These are phyloP conservation scores for Fusarium sp. DNA, from an alignment of 2,329 filamentous ascomycete genomes.

Conservation along the genomic window DNA sequence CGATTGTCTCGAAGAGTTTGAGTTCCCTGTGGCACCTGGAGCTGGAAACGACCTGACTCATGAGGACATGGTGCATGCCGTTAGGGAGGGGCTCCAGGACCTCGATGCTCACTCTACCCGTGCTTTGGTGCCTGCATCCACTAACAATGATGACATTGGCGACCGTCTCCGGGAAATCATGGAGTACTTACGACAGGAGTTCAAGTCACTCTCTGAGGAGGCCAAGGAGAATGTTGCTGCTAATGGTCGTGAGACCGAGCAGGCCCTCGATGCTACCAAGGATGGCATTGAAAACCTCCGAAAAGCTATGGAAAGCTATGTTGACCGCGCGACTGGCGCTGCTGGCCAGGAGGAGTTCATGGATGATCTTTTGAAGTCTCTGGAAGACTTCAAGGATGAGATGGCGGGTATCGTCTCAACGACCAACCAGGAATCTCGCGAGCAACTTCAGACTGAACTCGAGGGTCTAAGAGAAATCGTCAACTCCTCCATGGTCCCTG, in stretches of 20 bases:
- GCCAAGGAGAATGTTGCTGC: slow-evolving; percentile 83
- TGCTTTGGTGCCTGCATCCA: slow-evolving; percentile 55
- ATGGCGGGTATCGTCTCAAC: slow-evolving; percentile 71
- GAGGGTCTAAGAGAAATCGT: slow-evolving; percentile 84
- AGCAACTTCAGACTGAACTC: slow-evolving; percentile 84
- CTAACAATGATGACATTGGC: slow-evolving; percentile 65
- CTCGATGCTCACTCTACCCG: slow-evolving; percentile 61
- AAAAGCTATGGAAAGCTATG: slow-evolving; percentile 82
- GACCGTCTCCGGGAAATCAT: slow-evolving; percentile 75
- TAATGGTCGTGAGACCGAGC: slow-evolving; percentile 85
- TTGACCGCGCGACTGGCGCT: slow-evolving; percentile 77
- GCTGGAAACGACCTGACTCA: slow-evolving; percentile 66
- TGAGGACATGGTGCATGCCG: slow-evolving; percentile 74
- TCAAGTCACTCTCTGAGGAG: slow-evolving; percentile 71
- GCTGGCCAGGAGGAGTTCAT: slow-evolving; percentile 83
- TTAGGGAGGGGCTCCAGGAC: slow-evolving; percentile 69
- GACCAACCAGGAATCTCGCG: slow-evolving; percentile 62
- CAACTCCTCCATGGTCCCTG: slow-evolving; percentile 75
- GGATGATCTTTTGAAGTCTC: slow-evolving; percentile 72
- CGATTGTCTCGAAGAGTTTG: slow-evolving; percentile 88
- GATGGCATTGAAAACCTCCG: slow-evolving; percentile 88
- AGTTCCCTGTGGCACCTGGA: slow-evolving; percentile 75
- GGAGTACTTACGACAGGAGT: slow-evolving; percentile 70
- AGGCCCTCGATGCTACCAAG: slow-evolving; percentile 88
- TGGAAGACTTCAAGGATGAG: slow-evolving; percentile 76